Base-by-base conservation (phyloP, 805 yeast species). In the Ogataea pini region DNA sequence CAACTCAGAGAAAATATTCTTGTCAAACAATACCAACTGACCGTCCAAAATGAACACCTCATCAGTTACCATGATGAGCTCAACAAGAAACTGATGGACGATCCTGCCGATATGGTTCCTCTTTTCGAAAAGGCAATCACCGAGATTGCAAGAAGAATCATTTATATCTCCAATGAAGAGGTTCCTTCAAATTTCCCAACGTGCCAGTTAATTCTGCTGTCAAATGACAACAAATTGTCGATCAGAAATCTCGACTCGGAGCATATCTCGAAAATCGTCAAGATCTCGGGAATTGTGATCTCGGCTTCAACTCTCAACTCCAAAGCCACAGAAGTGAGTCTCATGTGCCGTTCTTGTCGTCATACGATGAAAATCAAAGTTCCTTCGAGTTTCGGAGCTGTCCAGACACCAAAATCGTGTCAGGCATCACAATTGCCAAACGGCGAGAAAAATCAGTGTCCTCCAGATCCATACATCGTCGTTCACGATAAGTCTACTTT, bases 401-500 rank as follows among this genome's bases (percentile, higher is more conserved):
- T 87, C 17, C 77, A 71, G 46, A 71, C 86, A 54, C 96, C 96
- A 12, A 77, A 78, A 25, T 65, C 62, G 34, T 89, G 96, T 69
- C 80, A 76, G 58, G 76, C 81, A 6, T 76, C 81, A 3, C 73
- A 79, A 4, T 81, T 79, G 39, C 76, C 72, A 24, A 63, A 63
- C 36, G 80, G 79, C 49, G 78, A 71, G 50, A 74, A 67, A 54
- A 76, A 73, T 18, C 72, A 74, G 51, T 94, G 99, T 72, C 96
- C 96, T 1, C 80, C 84, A 12, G 96, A 92, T 59, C 99, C 99
- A 2, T 94, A 90, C 61, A 79, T 88, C 31, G 87, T 94, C 51
- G 90, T 89, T 25, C 99, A 94, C 69, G 98, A 94, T 65, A 87
- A 89, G 62, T 89, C 97, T 1, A 73, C 80, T n/a, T 94, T 91